Base-by-base conservation (phyloP, 73 alveolate genomes). In the Paraurostyla sp. region DNA sequence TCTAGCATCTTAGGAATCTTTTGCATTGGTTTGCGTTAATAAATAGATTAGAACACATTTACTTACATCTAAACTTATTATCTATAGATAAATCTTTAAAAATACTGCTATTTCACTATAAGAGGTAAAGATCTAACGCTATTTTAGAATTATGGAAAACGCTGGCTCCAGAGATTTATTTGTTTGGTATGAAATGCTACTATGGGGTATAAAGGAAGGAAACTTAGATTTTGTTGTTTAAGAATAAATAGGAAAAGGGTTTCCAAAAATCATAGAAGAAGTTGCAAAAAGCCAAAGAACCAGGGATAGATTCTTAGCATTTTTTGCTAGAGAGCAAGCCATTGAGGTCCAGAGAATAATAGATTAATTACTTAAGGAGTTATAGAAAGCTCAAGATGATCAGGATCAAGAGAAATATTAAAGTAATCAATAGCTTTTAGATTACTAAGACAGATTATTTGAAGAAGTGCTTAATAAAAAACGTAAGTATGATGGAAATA, bases 401-500 rank as follows among this genome's bases (percentile, higher is more conserved):
- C 33, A 51, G 29, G 6, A 78, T 22, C 50, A 78, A 51, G 38
- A 78, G 4, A 40, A 78, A 9, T 33, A 0, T n/a, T 27, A 16
- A 15, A 48, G 33, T 9, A 32, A 23, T 52, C 42, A 22, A 78
- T 29, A 32, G 15, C 7, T 41, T 15, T 4, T 3, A 9, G 80
- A 78, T 3, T 7, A 29, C 13, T 20, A 51, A 51, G 59, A 78
- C 29, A 51, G 63, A 23, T 6, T 78, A 1, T 78, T 78, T 54
- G 78, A 51, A 36, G 4, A 6, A 27, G n/a, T 78, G 40, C 20
- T 78, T 0, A 78, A 78, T 40, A 78, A 78, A 54, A 78, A 27
- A 52, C 49, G 89, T 36, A 50, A 54, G n/a, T 78, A 78, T 78
- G 89, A 78, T 54, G 89, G 89, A 32, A 78, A 78, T 27, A 78